Base-by-base conservation (phyloP, 345 rosid genomes). In the Odontarrhena argentea region DNA sequence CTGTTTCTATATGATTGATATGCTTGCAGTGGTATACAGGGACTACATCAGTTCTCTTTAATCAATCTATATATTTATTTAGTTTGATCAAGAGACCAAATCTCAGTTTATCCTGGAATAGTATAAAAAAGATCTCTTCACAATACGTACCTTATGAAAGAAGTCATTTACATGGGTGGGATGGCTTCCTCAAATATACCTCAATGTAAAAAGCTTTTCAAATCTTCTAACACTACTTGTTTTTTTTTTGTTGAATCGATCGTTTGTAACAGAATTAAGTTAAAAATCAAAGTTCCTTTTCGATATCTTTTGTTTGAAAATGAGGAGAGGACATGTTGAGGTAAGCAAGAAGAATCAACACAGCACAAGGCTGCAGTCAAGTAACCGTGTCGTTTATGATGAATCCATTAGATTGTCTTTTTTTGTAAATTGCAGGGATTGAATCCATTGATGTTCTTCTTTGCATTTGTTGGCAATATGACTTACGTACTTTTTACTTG, bases 131-230 rank as follows among this genome's bases (percentile, higher is more conserved):
- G 22, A 18, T 18, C 22, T 18, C 22, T 18, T 18, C 22, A 18
- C 22, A 18, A 18, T 18, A 18, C 22, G 1, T 18, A 18, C 22
- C 22, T 18, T 18, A 1, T 18, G 22, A 18, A 18, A 18, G 22
- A 18, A 43, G 82, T 79, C 34, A 83, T 87, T 69, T 90, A 90
- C 86, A 74, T 90, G 95, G 97, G 97, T 41, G 97, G 97, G 73
- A 77, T n/a, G 97, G 60, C 85, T 90, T 78, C 97, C 97, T 22
- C 94, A 90, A 60, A 86, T 90, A 65, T 90, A 68, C 69, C 79
- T 90, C 75, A 90, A 90, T 74, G 96, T 86, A 68, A 86, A 58
- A 61, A 15, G 10, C n/a, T 35, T 51, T 6, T 52, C 22, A 2
- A 38, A 42, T 52, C 18, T 26, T 43, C 22, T 60, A 28, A 3